Evolutionary conservation across 83 land plant genomes (phyloP).

Genomic region (Thuja plicata): DNA sequence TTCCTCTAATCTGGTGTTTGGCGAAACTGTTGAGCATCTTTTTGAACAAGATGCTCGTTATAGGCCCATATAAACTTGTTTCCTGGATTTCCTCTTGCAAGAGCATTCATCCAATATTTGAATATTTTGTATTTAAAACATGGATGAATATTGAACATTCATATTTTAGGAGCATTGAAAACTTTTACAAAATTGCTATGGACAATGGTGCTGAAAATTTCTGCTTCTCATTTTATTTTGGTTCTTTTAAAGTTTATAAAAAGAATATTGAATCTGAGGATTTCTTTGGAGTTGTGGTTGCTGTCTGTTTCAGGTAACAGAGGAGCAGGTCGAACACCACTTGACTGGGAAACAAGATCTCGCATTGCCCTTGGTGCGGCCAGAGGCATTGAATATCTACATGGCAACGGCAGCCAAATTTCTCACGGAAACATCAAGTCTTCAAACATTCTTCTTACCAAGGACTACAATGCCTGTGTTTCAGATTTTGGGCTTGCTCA

Average conservation of each 20-base stretch:
- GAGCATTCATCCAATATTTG: neutral
- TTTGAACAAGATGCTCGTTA: too few relatives aligned
- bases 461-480: conserved; percentile 44
- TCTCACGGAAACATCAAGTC: conserved; percentile 75
- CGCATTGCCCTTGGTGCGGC: conserved; percentile 62
- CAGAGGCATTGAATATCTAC: conserved; percentile 55
- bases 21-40: too few relatives aligned
- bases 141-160: neutral
- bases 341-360: conserved; percentile 56
- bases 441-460: conserved; percentile 58
- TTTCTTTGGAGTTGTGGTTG: neutral
- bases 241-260: neutral
- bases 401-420: conserved; percentile 26
- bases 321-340: conserved; percentile 65
- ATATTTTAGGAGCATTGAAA: conserved; percentile 1
- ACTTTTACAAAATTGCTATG: neutral
- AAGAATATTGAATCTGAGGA: neutral
- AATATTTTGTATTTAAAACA: neutral
- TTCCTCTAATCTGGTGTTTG: too few relatives aligned
- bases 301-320: conserved; percentile 42
- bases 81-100: neutral
- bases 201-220: neutral
- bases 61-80: neutral
- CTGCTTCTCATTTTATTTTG: neutral
- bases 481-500: conserved; percentile 63